Evolutionary conservation across 768 basidiomycete species (phyloP), one percentile per base, ranked within the genome.

Genomic region (Tremella yokohamensis): DNA sequence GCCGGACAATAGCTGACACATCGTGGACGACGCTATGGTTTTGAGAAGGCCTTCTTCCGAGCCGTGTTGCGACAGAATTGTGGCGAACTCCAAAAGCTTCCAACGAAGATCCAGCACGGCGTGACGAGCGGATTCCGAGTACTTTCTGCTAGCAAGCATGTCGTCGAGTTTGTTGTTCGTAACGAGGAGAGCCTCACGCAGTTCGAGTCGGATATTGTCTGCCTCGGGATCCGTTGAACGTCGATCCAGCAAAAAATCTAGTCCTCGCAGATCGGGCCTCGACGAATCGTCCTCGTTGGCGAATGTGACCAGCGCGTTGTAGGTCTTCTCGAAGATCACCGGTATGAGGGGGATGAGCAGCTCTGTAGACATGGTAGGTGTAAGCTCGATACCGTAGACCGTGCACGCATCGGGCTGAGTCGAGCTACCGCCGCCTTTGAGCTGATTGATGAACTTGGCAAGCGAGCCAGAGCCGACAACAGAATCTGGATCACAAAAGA

Each of bases 401-500:
- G 48, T 48, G 20, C 45, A 44, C 0, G 70, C 52, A 58, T 9
- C 65, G 22, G 37, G 26, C 52, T 22, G 77, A 72, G 3, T 63
- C 57, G 7, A 26, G 20, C 60, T 15, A 9, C 11, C 20, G 16
- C 13, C 15, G 3, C 11, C 39, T n/a, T 18, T 56, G 18, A 80
- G 60, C 51, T 80, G 51, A n/a, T 78, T 66, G 49, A 84, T 58
- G 15, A 89, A 79, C 20, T 86, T 83, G 56, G 80, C 72, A 16
- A 91, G 81, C 66, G 81, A 79, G 0, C 87, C 86, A 57, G 79
- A 84, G 8, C 81, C 82, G 44, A 85, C 80, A 61, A 84, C 83
- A 8, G 79, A 76, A 1, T 75, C 29, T 3, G 53, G 20, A 8
- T 56, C 26, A 55, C 72, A 73, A 24, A 54, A 58, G 13, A 76